These are phyloP conservation scores for Trichoderma hamatum DNA, from an alignment of 2,329 filamentous ascomycete genomes.

Conservation along the genomic window DNA sequence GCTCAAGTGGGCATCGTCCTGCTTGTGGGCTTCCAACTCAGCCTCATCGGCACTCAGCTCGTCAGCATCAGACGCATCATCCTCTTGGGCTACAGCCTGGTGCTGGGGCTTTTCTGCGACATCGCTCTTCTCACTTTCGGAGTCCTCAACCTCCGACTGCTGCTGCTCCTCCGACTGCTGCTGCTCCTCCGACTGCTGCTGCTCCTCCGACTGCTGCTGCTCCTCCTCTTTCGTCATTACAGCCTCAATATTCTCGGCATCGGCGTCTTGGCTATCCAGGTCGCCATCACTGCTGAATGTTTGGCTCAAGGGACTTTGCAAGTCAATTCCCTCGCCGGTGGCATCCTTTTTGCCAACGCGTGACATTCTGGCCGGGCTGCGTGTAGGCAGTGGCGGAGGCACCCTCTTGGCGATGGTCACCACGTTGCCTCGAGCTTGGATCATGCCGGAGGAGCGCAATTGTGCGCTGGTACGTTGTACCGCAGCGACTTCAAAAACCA, in stretches of 20 bases:
- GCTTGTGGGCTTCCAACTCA: not conserved
- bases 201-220: not conserved
- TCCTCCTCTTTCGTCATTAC: not conserved
- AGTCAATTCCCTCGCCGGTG: conserved; percentile 63
- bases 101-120: conserved; percentile 1
- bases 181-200: not conserved
- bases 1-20: conserved; percentile 2
- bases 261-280: conserved; percentile 29
- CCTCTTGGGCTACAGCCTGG: not conserved
- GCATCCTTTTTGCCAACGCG: conserved; percentile 51
- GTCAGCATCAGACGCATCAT: not conserved
- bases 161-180: too few relatives aligned
- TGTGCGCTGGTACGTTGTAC: conserved; percentile 58
- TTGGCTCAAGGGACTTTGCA: conserved; percentile 54
- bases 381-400: conserved; percentile 74
- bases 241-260: not conserved
- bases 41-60: not conserved
- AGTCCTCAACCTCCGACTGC: conserved; percentile 1
- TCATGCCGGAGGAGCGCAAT: conserved; percentile 65
- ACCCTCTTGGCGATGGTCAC: conserved; percentile 83
- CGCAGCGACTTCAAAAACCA: conserved; percentile 69
- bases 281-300: conserved; percentile 48
- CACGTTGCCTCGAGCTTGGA: conserved; percentile 74
- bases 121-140: not conserved
- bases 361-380: conserved; percentile 70